phyloP scores from a whole-genome alignment of 805 yeast species.

The Myxozyma monticola region DNA sequence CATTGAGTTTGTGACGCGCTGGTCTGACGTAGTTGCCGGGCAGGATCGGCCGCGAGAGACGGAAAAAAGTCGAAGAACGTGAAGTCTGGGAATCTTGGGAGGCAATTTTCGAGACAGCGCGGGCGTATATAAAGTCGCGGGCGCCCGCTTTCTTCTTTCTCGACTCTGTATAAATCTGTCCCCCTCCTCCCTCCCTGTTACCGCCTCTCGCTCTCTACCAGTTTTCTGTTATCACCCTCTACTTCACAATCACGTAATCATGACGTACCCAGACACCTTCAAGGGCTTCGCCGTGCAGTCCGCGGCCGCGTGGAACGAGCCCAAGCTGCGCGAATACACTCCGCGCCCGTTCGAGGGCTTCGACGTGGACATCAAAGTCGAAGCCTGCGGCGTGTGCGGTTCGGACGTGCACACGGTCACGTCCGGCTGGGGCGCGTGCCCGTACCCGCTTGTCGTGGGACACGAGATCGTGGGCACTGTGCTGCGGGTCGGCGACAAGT shows the following conservation, averaged over 20 bases:
- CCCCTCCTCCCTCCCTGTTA: no score
- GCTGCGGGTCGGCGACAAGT: conserved; percentile 54
- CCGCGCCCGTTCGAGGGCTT: conserved; percentile 33
- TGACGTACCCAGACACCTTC: conserved; percentile 55
- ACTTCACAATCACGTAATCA: no score
- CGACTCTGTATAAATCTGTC: no score
- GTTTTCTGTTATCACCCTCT: no score
- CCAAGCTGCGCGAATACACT: conserved; percentile 26
- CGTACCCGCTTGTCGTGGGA: conserved; percentile 47
- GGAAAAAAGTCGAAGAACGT: no score
- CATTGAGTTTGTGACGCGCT: no score
- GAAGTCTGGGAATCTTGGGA: no score
- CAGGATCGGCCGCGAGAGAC: no score
- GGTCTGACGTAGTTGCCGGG: no score
- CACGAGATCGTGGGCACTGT: conserved; percentile 43
- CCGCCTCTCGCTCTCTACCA: no score
- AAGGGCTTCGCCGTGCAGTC: conserved; percentile 54
- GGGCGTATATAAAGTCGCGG: no score
- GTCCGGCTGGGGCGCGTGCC: conserved; percentile 51
- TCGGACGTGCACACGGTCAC: conserved; percentile 53
- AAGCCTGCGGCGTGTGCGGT: conserved; percentile 56
- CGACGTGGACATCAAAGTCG: conserved; percentile 45
- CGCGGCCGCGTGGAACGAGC: conserved; percentile 23
- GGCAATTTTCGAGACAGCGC: no score
- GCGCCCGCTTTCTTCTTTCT: conserved; percentile 22